Conservation (phyloP, 805 yeast species). For the Metschnikowia drakensbergensis region DNA sequence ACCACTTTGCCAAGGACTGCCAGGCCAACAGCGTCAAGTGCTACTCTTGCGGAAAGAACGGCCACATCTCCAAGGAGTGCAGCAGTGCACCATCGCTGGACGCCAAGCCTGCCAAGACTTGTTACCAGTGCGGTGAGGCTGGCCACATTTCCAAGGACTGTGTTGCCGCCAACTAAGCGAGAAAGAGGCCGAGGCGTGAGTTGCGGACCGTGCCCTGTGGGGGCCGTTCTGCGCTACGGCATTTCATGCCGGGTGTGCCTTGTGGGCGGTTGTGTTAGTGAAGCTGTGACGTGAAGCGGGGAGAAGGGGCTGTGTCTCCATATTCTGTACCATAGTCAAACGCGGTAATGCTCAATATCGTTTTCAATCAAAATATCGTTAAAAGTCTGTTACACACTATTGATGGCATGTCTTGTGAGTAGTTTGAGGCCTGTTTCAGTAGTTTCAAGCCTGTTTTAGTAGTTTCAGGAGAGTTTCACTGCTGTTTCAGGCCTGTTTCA, state of each 20-base stretch:
- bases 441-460: neutral
- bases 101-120: conserved; percentile 47
- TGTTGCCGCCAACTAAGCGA: conserved; percentile 20
- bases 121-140: conserved; percentile 70
- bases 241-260: neutral
- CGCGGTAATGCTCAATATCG: conserved; percentile 17
- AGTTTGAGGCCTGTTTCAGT: neutral
- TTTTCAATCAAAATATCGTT: no score
- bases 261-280: conserved; percentile 7
- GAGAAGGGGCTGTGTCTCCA: conserved; percentile 15
- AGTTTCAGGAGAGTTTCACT: neutral
- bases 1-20: conserved; percentile 91
- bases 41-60: conserved; percentile 87
- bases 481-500: neutral
- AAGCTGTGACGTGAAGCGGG: conserved; percentile 13
- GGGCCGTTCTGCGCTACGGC: neutral
- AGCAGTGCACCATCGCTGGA: conserved; percentile 41
- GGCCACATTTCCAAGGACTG: conserved; percentile 91
- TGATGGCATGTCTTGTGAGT: no score
- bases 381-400: no score
- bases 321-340: conserved; percentile 16
- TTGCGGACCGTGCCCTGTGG: neutral
- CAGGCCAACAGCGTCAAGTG: conserved; percentile 70
- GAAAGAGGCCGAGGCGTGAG: neutral
- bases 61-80: conserved; percentile 88